Evolutionary conservation across 768 basidiomycete species (phyloP).

Genomic region (Kwoniella botswanensis): DNA sequence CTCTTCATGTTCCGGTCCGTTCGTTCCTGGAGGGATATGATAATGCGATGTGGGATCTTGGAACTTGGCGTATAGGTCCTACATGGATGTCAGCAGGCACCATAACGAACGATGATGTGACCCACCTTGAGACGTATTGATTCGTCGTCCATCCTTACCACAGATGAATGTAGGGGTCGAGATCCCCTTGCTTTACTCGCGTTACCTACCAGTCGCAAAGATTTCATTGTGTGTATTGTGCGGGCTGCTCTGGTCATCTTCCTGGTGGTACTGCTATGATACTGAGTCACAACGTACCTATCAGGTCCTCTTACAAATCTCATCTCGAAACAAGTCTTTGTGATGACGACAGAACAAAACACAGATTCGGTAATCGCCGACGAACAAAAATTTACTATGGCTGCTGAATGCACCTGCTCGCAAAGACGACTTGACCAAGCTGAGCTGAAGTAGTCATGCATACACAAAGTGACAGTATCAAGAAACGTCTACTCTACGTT

Average conservation of each 20-base stretch:
- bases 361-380: constrained; percentile 3
- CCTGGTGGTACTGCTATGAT: not conserved
- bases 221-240: not conserved
- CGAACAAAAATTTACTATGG: not conserved
- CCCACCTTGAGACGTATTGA: constrained; percentile 12
- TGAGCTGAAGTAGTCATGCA: constrained; percentile 11
- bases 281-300: not conserved
- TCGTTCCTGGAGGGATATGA: constrained; percentile 42
- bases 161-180: constrained; percentile 2
- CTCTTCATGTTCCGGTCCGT: constrained; percentile 43
- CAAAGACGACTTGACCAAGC: not conserved
- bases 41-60: constrained; percentile 44
- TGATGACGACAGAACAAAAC: no score
- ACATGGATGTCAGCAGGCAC: not conserved
- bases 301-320: constrained; percentile 5
- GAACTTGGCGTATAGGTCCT: constrained; percentile 45
- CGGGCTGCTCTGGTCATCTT: not conserved
- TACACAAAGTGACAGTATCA: constrained; percentile 21
- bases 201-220: not conserved
- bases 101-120: not conserved
- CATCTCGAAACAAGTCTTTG: no score
- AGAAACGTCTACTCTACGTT: not conserved
- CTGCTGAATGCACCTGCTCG: no score
- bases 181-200: not conserved
- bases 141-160: constrained; percentile 15